A percentile compares a stretch with the other conserved stretches of the same genome.
These are phyloP conservation scores for Penicillium paradoxum DNA, from an alignment of 495 filamentous ascomycete genomes.

Conservation along the genomic window DNA sequence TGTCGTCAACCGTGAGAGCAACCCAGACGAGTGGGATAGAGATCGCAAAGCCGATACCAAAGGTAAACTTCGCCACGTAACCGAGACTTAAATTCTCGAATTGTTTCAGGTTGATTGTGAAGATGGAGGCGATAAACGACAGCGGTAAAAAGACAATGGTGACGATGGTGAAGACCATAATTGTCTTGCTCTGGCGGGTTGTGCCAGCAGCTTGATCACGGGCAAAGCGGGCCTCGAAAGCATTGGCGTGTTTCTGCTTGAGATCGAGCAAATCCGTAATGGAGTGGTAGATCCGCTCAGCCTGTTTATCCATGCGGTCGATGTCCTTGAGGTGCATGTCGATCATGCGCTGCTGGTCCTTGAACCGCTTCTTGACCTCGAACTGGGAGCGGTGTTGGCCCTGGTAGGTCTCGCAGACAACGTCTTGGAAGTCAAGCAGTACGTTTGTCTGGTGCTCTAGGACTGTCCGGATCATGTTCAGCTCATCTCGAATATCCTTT, in stretches of 20 bases:
- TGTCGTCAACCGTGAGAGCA: constrained; percentile 54
- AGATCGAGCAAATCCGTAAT: constrained; percentile 59
- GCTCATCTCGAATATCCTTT: constrained; percentile 68
- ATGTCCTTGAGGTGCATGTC: constrained; percentile 61
- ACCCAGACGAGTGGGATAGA: constrained; percentile 57
- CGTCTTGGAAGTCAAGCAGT: constrained; percentile 50
- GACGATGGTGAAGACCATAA: constrained; percentile 72
- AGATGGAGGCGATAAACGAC: constrained; percentile 63
- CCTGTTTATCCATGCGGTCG: constrained; percentile 64
- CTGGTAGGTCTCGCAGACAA: constrained; percentile 47
- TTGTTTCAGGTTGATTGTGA: constrained; percentile 59
- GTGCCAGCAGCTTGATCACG: constrained; percentile 62
- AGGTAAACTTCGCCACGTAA: constrained; percentile 61
- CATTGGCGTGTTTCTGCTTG: constrained; percentile 67
- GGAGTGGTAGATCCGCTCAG: constrained; percentile 56
- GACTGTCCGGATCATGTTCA: constrained; percentile 65
- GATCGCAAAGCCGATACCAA: constrained; percentile 63
- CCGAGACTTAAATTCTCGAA: constrained; percentile 46
- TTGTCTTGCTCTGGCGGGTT: constrained; percentile 62
- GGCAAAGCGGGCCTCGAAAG: constrained; percentile 63
- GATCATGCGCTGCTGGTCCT: constrained; percentile 57
- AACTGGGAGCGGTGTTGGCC: constrained; percentile 38
- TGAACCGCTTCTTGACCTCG: constrained; percentile 55
- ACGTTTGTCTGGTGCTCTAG: constrained; percentile 55
- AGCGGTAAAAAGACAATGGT: constrained; percentile 65